Evolutionary conservation across 176 grass and related monocot species (phyloP), one percentile per base, ranked within the genome.

Genomic region (Avena eriantha): DNA sequence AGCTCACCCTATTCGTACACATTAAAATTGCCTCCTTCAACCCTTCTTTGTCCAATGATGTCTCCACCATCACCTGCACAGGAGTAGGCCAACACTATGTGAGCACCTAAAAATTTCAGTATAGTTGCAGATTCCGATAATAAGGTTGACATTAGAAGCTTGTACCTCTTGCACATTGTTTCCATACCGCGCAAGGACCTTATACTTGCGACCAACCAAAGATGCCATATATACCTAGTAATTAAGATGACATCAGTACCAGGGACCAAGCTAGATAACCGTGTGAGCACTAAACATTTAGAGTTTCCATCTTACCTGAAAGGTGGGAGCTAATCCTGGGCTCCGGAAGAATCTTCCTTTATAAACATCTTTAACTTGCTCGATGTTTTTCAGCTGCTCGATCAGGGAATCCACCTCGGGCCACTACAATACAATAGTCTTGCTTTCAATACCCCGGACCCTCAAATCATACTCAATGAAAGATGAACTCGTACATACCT

Each of bases 101-200:
- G 9, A 83, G 15, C 19, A 48, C 7, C 15, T 10, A 1, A 4
- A 12, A 14, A 3, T 71, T 68, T 19, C 26, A 48, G 16, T 35
- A 19, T 79, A 11, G 31, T 34, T 10, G 12, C 23, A 12, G 1
- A 41, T 69, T 58, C 18, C 0, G 26, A 41, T 41, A 41, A 43
- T 34, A 22, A 4, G 10, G 9, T n/a, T 35, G 2, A 77, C 10
- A 0, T 51, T 5, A 22, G 56, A 74, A 80, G 34, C 21, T 35
- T 7, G 19, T 94, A 99, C 97, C 92, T 96, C 97, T 89, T 96
- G 97, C 58, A 96, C 92, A 41, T 92, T 94, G 83, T 96, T 99
- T 18, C 92, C 97, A 71, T 85, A 96, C 4, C 97, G 90, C 7
- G 97, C 97, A 7, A 96, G 87, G n/a, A 99, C 89, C 57, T 95